Conservation (phyloP, 768 basidiomycete species). For the Amanita muscaria region DNA sequence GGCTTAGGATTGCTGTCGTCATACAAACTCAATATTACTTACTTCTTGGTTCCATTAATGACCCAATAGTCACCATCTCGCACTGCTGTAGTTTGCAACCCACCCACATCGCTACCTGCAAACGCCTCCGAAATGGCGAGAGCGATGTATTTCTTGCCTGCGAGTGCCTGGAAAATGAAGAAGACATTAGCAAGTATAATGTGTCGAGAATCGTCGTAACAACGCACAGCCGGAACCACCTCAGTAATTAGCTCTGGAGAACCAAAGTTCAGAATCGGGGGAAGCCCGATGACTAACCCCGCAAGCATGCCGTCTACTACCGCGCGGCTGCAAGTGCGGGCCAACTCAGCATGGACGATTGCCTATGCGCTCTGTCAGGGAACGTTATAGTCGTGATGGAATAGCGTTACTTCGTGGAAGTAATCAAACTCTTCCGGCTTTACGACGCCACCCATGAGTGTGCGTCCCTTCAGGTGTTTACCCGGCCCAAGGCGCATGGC, state of each 20-base stretch:
- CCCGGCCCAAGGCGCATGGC: constrained; percentile 90
- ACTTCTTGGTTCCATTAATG: constrained; percentile 93
- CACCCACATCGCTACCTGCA: constrained; percentile 80
- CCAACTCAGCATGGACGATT: constrained; percentile 75
- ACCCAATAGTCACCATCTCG: constrained; percentile 83
- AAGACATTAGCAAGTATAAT: background rate
- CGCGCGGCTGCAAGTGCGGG: constrained; percentile 76
- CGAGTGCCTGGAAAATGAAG: constrained; percentile 28
- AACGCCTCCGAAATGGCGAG: constrained; percentile 93
- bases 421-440: constrained; percentile 86
- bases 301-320: constrained; percentile 83
- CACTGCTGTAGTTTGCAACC: constrained; percentile 77
- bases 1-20: too few relatives aligned
- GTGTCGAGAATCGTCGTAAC: background rate
- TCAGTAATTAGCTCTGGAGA: constrained; percentile 60
- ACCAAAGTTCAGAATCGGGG: constrained; percentile 85
- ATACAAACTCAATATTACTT: constrained; percentile 1
- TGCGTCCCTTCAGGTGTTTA: constrained; percentile 74
- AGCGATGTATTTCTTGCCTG: constrained; percentile 78
- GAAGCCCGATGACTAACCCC: constrained; percentile 79
- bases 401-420: constrained; percentile 68
- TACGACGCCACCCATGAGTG: constrained; percentile 66
- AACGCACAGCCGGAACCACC: constrained; percentile 57
- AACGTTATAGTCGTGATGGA: background rate
- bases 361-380: constrained; percentile 31